phyloP scores from a whole-genome alignment of 345 rosid genomes.

The Eucalyptus erythrocorys region DNA sequence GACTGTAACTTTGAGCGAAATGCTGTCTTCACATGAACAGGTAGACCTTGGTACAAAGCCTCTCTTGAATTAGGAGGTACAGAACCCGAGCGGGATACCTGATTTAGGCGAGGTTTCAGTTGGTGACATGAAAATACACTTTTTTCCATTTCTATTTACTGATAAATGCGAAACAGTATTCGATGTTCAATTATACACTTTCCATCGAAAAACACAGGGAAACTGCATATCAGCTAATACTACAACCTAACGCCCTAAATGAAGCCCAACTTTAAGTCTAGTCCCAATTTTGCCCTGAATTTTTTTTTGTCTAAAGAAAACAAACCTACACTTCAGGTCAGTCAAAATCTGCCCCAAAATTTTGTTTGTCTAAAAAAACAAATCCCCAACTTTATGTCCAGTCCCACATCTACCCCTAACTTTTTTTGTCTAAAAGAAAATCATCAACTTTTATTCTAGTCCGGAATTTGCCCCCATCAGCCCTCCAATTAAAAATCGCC shows the following conservation, averaged over 20 bases:
- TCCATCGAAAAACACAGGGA: not conserved
- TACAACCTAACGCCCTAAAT: not conserved
- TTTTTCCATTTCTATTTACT: not conserved
- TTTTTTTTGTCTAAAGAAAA: no score
- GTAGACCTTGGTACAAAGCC: constrained; percentile 91
- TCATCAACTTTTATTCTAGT: no score
- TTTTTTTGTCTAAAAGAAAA: no score
- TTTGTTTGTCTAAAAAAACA: no score
- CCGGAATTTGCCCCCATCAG: no score
- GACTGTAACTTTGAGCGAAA: constrained; percentile 65
- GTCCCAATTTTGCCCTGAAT: no score
- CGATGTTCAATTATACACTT: not conserved
- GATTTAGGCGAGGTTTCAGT: not conserved
- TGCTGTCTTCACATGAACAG: constrained; percentile 76
- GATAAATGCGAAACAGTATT: not conserved
- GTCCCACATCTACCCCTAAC: no score
- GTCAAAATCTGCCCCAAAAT: no score
- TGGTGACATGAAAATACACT: not conserved
- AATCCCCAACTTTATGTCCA: no score
- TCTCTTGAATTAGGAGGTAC: constrained; percentile 93
- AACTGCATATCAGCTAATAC: not conserved
- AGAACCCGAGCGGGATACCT: constrained; percentile 95
- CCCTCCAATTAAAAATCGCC: no score
- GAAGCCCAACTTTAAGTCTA: no score
- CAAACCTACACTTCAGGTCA: no score